Base-by-base conservation (phyloP, 352 stramenopile species). In the Globisporangium rhizosaccharum region DNA sequence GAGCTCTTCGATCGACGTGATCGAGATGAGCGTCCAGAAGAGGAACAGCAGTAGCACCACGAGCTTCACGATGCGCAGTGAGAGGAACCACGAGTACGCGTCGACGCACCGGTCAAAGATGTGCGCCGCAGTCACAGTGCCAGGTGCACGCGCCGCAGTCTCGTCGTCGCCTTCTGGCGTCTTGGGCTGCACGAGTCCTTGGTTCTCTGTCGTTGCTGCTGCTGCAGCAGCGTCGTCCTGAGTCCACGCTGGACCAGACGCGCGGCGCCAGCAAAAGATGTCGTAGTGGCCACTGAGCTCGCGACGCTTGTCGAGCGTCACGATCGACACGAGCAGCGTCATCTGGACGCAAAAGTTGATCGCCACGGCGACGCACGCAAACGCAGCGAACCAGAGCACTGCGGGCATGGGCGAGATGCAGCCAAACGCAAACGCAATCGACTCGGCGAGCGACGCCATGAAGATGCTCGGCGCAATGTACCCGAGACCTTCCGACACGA, bases 301-400 rank as follows among this genome's bases (percentile, higher is more conserved):
- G 25, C 78, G 78, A 48, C 79, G 82, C 65, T 88, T 88, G 59
- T 90, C 79, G 6, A 92, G 63, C 20, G 67, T 72, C 12, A 92
- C 57, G 36, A 88, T 78, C 9, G 76, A 59, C 10, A 90, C 50
- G 44, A 90, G 76, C 52, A 90, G 61, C 47, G 82, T 89, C 71
- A 90, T 80, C 59, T 90, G 79, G 26, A 92, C 23, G 39, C 63
- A 36, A 49, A 87, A 76, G 45, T 82, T 88, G 45, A 87, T 52
- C 2, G 64, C 57, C 18, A 90, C 72, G 1, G 70, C 76, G 2
- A 73, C 51, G 3, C 69, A 62, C 18, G 83, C 59, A 42, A 82
- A 84, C 9, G 70, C 74, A 10, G 80, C 79, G 23, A 92, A 72
- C 74, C 75, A 82, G 30, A 79, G 71, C 28, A 85, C 76, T 0